Evolutionary conservation across 1,139 yeast genomes (phyloP).

Genomic region (Diutina siamensis): DNA sequence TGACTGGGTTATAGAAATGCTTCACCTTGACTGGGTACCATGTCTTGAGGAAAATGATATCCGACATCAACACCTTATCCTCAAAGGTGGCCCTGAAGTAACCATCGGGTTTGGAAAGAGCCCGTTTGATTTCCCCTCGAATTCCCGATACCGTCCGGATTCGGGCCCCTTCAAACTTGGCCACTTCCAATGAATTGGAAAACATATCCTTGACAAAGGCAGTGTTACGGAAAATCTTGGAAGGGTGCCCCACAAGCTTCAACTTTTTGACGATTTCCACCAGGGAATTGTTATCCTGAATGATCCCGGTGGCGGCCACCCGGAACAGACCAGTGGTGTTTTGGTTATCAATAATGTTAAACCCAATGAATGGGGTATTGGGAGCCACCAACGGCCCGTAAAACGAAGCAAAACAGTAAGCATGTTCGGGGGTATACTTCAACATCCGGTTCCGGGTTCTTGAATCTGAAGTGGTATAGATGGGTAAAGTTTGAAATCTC

Average conservation of each 20-base stretch:
- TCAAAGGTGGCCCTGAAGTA: constrained; percentile 96
- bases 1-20: constrained; percentile 90
- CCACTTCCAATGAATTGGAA: constrained; percentile 82
- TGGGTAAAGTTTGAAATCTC: constrained; percentile 92
- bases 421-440: constrained; percentile 97
- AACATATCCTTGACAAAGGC: constrained; percentile 98
- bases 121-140: constrained; percentile 94
- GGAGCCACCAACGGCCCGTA: constrained; percentile 97
- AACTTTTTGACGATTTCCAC: constrained; percentile 92
- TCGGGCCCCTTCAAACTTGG: constrained; percentile 96
- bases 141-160: constrained; percentile 95
- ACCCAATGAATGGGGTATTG: constrained; percentile 94
- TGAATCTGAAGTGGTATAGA: constrained; percentile 93
- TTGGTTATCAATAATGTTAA: constrained; percentile 73
- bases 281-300: constrained; percentile 82
- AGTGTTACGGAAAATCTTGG: constrained; percentile 87
- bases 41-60: constrained; percentile 79
- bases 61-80: constrained; percentile 85
- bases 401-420: constrained; percentile 91
- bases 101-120: constrained; percentile 92
- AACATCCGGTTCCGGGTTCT: constrained; percentile 96
- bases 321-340: constrained; percentile 86
- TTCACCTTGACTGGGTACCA: constrained; percentile 95
- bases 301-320: constrained; percentile 96
- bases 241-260: constrained; percentile 90